Evolutionary conservation across 805 yeast genomes (phyloP).

Genomic region (Cephaloascus fragrans): DNA sequence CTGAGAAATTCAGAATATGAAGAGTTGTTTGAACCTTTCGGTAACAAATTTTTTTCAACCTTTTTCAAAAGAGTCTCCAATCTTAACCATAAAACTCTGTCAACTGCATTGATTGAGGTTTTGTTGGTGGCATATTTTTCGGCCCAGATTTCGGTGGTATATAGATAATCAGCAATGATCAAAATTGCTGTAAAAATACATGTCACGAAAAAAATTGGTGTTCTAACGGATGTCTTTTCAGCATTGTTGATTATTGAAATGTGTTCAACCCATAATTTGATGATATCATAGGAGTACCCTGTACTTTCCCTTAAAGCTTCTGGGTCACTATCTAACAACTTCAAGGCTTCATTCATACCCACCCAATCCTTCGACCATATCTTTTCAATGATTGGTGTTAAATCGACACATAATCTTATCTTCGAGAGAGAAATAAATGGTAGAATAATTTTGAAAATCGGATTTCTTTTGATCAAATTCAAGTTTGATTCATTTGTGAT

Average conservation of each 20-base stretch:
- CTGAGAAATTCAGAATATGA: constrained; percentile 51
- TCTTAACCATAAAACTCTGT: constrained; percentile 55
- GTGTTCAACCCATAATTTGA: constrained; percentile 64
- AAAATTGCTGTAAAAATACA: constrained; percentile 57
- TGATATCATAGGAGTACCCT: constrained; percentile 44
- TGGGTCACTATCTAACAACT: constrained; percentile 38
- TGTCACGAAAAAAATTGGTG: constrained; percentile 69
- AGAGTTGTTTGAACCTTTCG: constrained; percentile 38
- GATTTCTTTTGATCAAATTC: constrained; percentile 38
- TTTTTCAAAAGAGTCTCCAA: constrained; percentile 50
- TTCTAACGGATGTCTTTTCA: constrained; percentile 55
- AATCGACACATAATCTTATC: constrained; percentile 50
- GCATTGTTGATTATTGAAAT: constrained; percentile 58
- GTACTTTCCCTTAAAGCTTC: constrained; percentile 61
- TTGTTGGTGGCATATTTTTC: constrained; percentile 15
- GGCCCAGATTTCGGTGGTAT: constrained; percentile 46
- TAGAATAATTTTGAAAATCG: constrained; percentile 52
- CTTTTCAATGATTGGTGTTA: constrained; percentile 50
- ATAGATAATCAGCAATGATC: constrained; percentile 53
- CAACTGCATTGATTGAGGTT: constrained; percentile 29
- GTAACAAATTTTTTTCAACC: constrained; percentile 48
- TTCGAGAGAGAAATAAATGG: constrained; percentile 62
- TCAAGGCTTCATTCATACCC: constrained; percentile 47
- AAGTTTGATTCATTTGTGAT: constrained; percentile 41
- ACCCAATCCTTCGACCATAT: constrained; percentile 63